Base-by-base conservation (phyloP, 805 yeast genomes). In the Teunomyces cretensis region DNA sequence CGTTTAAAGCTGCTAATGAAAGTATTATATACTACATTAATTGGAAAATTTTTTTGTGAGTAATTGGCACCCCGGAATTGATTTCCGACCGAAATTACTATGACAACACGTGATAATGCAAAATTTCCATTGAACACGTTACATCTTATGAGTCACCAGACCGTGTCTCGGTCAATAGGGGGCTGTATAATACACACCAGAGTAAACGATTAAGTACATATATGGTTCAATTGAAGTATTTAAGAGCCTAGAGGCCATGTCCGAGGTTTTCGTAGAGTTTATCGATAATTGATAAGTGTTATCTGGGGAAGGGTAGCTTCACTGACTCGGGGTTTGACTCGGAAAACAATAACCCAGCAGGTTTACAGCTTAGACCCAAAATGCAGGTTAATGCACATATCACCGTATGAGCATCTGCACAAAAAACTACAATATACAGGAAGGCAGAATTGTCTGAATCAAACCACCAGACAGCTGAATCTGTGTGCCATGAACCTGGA, bases 21-120 rank as follows among this genome's bases (percentile, higher is more conserved):
- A 7, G 28, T 17, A 15, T 11, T 35, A 19, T 17, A 35, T 35
- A 35, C 27, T 22, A 9, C 6, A 14, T 12, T 16, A 13, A 13
- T 19, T 30, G 44, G 44, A 40, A 44, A 44, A 44, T 40, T 43
- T 40, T 44, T 44, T 38, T 33, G 36, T 44, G 47, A 44, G 47
- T 44, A 44, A 44, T 44, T 37, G 13, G 2, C 26, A 9, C 30
- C 35, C 35, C 35, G 26, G 35, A 30, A 28, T 6, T 11, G 22
- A 32, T 15, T 32, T 44, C 32, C 47, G 47, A 28, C 26, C 31
- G 5, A 15, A 32, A 17, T 14, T 32, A 32, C 36, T 22, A 35
- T 35, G 28, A n/a, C 9, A 35, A 19, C 38, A 35, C 38, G 38
- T 35, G 38, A 35, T 17, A 35, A 35, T 24, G 38, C 38, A 35